Percentiles rank a stretch among this genome's conserved stretches.
These are phyloP conservation scores for Penicillium canescens DNA, from an alignment of 495 filamentous ascomycete species.

Conservation along the genomic window DNA sequence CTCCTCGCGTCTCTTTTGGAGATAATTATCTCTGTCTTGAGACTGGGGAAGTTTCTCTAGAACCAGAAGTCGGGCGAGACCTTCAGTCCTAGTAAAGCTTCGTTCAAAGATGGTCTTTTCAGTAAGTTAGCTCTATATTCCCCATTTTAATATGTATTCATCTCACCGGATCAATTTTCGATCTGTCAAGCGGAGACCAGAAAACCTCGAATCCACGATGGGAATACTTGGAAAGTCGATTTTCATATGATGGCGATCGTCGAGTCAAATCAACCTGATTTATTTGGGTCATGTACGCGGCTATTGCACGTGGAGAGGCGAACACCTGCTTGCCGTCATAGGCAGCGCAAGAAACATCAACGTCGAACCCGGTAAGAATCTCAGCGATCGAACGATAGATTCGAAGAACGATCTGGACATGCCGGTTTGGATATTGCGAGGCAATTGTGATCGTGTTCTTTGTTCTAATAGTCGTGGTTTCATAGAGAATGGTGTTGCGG, in stretches of 20 bases:
- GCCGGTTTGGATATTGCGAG: conserved; percentile 77
- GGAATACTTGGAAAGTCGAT: conserved; percentile 83
- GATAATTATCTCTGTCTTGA: conserved; percentile 63
- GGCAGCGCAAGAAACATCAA: conserved; percentile 77
- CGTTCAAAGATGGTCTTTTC: conserved; percentile 73
- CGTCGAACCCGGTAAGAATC: conserved; percentile 83
- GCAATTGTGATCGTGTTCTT: conserved; percentile 85
- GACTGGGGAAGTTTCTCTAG: conserved; percentile 71
- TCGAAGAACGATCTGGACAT: conserved; percentile 80
- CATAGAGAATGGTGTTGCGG: conserved; percentile 69
- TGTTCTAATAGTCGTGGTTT: conserved; percentile 74
- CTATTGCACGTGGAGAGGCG: conserved; percentile 66
- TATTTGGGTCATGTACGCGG: conserved; percentile 74
- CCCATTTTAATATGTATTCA: not conserved
- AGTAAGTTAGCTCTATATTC: not conserved
- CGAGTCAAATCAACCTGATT: conserved; percentile 78
- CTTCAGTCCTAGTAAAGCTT: conserved; percentile 69
- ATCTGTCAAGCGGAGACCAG: conserved; percentile 70
- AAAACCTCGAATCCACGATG: conserved; percentile 81
- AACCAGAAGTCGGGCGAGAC: conserved; percentile 78
- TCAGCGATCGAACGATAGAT: conserved; percentile 79
- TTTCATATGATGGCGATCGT: conserved; percentile 82
- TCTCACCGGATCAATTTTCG: conserved; percentile 64
- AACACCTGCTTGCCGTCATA: conserved; percentile 79
- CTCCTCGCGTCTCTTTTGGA: conserved; percentile 64